A percentile compares a stretch with the other conserved stretches of the same genome.
These are phyloP conservation scores for Pseudoscleropodium purum DNA, from an alignment of 225 moss, liverwort and hornwort species.

Conservation along the genomic window DNA sequence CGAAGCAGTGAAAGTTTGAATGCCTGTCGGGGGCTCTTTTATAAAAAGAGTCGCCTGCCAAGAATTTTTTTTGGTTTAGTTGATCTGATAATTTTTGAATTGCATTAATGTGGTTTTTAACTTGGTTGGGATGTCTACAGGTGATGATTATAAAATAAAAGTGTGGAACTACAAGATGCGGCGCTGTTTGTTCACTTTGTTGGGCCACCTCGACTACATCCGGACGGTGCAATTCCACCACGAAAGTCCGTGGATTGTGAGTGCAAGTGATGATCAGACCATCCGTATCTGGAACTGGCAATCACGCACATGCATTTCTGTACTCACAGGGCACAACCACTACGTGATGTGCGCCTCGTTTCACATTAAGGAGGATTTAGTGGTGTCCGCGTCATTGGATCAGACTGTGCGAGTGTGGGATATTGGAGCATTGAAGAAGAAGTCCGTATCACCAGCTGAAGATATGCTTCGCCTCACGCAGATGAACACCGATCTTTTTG, in stretches of 20 bases:
- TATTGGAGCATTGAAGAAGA: constrained; percentile 89
- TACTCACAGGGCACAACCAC: constrained; percentile 95
- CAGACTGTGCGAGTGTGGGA: constrained; percentile 98
- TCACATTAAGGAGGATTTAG: constrained; percentile 93
- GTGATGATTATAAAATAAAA: constrained; percentile 98
- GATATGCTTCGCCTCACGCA: constrained; percentile 88
- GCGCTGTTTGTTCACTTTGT: constrained; percentile 84
- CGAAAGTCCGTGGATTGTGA: constrained; percentile 97
- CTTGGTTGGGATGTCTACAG: constrained; percentile 20
- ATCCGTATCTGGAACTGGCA: constrained; percentile 99
- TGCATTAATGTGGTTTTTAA: neutral
- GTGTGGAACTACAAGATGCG: constrained; percentile 99
- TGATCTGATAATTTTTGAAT: neutral
- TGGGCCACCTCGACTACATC: constrained; percentile 95
- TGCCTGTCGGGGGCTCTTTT: neutral
- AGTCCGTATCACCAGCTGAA: constrained; percentile 88
- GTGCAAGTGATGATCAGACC: constrained; percentile 99
- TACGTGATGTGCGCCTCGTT: constrained; percentile 99
- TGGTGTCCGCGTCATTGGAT: constrained; percentile 94
- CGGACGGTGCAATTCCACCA: constrained; percentile 98
- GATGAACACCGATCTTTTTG: constrained; percentile 98
- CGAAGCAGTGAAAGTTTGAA: neutral
- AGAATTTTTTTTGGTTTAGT: neutral
- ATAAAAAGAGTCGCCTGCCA: neutral
- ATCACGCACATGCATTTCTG: constrained; percentile 95